Percentiles rank a stretch among this genome's conserved stretches.
Conservation (phyloP, 306 rosid genomes). For the Fagus crenata region DNA sequence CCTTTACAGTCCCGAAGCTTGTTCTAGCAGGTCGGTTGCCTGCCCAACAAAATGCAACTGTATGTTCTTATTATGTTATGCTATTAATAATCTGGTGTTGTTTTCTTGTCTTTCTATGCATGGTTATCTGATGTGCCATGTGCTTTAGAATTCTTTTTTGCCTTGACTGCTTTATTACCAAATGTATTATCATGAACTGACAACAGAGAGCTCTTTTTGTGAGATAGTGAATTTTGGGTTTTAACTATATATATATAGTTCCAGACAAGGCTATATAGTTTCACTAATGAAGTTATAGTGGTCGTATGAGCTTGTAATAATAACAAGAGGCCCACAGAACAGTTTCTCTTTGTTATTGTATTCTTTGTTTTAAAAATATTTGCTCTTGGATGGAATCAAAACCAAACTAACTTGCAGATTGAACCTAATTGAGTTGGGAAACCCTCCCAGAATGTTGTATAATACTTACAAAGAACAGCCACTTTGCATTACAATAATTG, state of each 20-base stretch:
- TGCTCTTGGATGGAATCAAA: not conserved
- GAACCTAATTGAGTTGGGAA: not conserved
- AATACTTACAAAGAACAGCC: not conserved
- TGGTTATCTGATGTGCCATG: conserved; percentile 1
- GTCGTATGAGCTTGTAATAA: not conserved
- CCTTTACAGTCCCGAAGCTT: conserved; percentile 86
- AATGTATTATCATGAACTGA: not conserved
- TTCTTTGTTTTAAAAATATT: not conserved
- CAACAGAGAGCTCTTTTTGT: not conserved
- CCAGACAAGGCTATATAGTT: not conserved
- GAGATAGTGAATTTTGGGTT: not conserved
- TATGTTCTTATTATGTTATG: conserved; percentile 47
- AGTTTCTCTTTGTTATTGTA: not conserved
- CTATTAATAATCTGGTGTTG: not conserved
- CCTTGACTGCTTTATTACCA: not conserved
- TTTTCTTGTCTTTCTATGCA: conserved; percentile 2
- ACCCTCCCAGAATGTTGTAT: not conserved
- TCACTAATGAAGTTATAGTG: not conserved
- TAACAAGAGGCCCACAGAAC: not conserved
- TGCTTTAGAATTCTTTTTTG: not conserved
- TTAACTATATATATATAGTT: not conserved
- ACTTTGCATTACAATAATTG: not conserved
- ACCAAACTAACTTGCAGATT: conserved; percentile 5
- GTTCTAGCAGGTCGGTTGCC: conserved; percentile 97
- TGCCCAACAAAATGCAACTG: conserved; percentile 96